phyloP scores from a whole-genome alignment of 1,139 yeast species.

The Taiozyma sp. region DNA sequence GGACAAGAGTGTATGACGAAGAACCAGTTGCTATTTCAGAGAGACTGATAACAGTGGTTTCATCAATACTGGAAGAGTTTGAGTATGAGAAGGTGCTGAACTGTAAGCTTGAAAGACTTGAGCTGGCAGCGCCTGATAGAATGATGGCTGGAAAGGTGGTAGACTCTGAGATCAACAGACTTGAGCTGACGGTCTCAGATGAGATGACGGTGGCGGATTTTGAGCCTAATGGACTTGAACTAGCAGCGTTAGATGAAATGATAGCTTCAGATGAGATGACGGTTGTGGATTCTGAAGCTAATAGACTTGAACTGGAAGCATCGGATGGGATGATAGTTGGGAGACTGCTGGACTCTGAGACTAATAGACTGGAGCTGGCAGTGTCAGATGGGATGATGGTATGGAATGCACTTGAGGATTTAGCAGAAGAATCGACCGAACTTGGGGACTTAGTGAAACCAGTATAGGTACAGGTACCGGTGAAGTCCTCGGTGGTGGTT shows the following conservation, averaged over 20 bases:
- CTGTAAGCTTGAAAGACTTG: background rate
- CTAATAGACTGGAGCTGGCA: no score
- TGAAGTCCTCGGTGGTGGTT: constrained; percentile 17
- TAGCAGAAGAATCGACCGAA: background rate
- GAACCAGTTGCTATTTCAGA: background rate
- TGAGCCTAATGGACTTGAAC: no score
- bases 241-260: no score
- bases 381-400: no score
- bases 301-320: no score
- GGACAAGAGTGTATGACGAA: background rate
- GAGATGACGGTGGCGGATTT: no score
- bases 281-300: no score
- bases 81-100: background rate
- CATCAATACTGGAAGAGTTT: background rate
- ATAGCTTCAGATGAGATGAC: no score
- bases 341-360: no score
- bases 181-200: no score
- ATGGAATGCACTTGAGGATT: background rate
- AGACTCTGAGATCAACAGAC: no score
- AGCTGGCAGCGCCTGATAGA: background rate
- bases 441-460: constrained; percentile 11
- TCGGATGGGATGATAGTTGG: no score
- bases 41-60: background rate
- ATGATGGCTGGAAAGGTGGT: background rate
- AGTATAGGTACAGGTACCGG: constrained; percentile 16